These are phyloP conservation scores for Fragilaria crotonensis DNA, from an alignment of 108 stramenopile species.

Conservation along the genomic window DNA sequence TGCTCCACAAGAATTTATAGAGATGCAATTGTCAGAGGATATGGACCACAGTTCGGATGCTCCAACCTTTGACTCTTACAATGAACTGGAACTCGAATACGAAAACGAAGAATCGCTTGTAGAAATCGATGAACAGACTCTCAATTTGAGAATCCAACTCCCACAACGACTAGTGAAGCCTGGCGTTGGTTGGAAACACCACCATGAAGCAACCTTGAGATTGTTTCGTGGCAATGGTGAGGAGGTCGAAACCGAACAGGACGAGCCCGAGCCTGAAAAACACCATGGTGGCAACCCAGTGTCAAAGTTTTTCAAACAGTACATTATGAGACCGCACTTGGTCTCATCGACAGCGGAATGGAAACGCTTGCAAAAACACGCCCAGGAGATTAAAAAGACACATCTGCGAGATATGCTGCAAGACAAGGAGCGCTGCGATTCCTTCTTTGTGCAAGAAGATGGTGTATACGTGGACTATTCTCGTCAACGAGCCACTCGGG, in stretches of 20 bases:
- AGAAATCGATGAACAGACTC: too few species aligned
- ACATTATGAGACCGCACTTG: too few species aligned
- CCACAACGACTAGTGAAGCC: constrained; percentile 21
- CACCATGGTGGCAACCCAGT: constrained; percentile 10
- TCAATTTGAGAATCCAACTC: constrained; percentile 12
- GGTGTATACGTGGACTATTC: constrained; percentile 87
- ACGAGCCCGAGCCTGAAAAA: too few species aligned
- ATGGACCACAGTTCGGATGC: too few species aligned
- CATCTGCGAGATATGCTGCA: constrained; percentile 76
- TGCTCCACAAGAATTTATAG: too few species aligned
- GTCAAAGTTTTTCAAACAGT: background rate
- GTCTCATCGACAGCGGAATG: constrained; percentile 68
- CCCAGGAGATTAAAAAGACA: constrained; percentile 33
- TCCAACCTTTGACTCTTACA: too few species aligned
- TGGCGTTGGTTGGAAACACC: constrained; percentile 30
- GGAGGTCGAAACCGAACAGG: too few species aligned
- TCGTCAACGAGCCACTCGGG: constrained; percentile 64
- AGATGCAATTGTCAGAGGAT: too few species aligned
- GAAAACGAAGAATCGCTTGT: too few species aligned
- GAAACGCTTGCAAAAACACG: constrained; percentile 58
- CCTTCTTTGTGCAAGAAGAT: constrained; percentile 78
- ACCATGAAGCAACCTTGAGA: too few species aligned
- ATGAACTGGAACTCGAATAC: too few species aligned
- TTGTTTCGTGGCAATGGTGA: too few species aligned
- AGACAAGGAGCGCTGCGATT: constrained; percentile 53